These are phyloP conservation scores for Arbutus unedo DNA, from an alignment of 148 eudicot species.

Conservation along the genomic window DNA sequence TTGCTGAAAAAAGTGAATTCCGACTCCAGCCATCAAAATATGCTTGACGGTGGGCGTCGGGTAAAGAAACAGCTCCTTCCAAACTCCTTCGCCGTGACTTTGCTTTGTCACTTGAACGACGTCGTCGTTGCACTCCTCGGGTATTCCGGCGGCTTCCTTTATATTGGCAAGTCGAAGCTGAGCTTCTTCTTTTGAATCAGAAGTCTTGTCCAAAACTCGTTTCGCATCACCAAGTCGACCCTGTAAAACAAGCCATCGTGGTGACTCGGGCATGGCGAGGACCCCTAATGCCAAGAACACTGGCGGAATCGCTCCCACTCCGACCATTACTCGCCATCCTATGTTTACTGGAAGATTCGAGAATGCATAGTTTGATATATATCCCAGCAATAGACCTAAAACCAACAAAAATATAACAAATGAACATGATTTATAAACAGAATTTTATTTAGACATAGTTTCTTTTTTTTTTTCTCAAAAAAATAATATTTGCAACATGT, in stretches of 20 bases:
- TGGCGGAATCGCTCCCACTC: constrained; percentile 35
- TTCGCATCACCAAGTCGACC: constrained; percentile 34
- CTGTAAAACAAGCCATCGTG: constrained; percentile 41
- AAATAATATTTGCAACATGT: no score
- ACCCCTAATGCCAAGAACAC: constrained; percentile 28
- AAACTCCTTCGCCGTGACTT: constrained; percentile 26
- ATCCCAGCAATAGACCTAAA: constrained; percentile 32
- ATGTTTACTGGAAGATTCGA: constrained; percentile 28
- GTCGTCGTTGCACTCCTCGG: constrained; percentile 25
- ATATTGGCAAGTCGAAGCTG: constrained; percentile 27
- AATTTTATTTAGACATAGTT: no score
- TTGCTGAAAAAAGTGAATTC: constrained; percentile 43
- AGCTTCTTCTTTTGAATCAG: constrained; percentile 27
- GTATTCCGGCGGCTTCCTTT: constrained; percentile 37
- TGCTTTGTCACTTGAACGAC: constrained; percentile 16
- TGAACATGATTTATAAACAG: no score
- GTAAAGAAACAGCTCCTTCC: constrained; percentile 34
- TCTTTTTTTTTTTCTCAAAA: no score
- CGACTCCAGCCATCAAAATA: constrained; percentile 26
- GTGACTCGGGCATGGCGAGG: constrained; percentile 43
- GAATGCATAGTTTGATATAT: constrained; percentile 33
- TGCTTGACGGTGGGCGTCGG: constrained; percentile 33
- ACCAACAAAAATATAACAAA: neutral
- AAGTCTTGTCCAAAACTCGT: constrained; percentile 26
- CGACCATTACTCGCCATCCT: constrained; percentile 50